Evolutionary conservation across 352 stramenopile species (phyloP).

Genomic region (Phytophthora pseudosyringae): DNA sequence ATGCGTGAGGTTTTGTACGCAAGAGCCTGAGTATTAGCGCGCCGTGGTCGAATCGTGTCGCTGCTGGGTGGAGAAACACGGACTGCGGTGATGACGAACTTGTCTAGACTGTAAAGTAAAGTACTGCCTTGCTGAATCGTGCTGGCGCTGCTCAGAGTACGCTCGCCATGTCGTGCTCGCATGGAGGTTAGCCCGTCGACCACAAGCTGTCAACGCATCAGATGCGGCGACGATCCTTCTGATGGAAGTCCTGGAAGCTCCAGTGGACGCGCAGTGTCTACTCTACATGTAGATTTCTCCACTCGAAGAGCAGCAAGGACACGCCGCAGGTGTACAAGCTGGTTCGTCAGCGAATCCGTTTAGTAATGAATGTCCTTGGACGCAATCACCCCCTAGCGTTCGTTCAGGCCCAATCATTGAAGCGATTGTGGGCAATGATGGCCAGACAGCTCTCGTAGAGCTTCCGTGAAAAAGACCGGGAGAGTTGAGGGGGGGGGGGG

Average conservation of each 20-base stretch:
- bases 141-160: conserved; percentile 6
- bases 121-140: neutral
- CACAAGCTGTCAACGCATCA: conserved; percentile 29
- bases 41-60: neutral
- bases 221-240: conserved; percentile 29
- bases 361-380: conserved; percentile 18
- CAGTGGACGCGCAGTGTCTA: conserved; percentile 5
- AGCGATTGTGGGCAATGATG: neutral
- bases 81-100: too few relatives aligned
- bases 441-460: neutral
- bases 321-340: conserved; percentile 8
- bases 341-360: conserved; percentile 34
- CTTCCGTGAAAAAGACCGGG: neutral
- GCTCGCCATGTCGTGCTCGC: conserved; percentile 4
- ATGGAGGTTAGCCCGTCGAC: conserved; percentile 9
- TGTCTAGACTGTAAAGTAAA: neutral
- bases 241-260: conserved; percentile 12
- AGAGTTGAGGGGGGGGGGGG: too few relatives aligned
- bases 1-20: conserved; percentile 29
- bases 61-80: too few relatives aligned
- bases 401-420: conserved; percentile 11
- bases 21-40: neutral
- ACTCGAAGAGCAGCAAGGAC: conserved; percentile 21
- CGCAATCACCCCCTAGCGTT: conserved; percentile 19
- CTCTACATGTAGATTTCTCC: conserved; percentile 17